These are phyloP conservation scores for Saitozyma podzolica DNA, from an alignment of 768 basidiomycete species.

Conservation along the genomic window DNA sequence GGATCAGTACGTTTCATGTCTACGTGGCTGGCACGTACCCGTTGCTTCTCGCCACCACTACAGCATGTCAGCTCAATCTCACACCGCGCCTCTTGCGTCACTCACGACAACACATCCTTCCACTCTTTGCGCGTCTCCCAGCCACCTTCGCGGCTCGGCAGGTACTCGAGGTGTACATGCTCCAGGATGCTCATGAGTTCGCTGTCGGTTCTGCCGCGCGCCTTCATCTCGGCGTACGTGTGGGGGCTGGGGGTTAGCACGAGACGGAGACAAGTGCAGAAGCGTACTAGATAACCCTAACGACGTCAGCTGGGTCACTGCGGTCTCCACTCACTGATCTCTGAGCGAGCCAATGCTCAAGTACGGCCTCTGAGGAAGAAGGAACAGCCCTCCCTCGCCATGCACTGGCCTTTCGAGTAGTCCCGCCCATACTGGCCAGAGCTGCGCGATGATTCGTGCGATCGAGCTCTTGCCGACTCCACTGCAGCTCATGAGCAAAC, in stretches of 20 bases:
- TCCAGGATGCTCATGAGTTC: slow-evolving; percentile 77
- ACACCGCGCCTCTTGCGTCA: background rate
- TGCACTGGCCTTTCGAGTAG: slow-evolving; percentile 58
- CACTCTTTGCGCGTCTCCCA: slow-evolving; percentile 89
- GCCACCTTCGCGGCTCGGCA: slow-evolving; percentile 84
- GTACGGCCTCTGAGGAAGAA: slow-evolving; percentile 90
- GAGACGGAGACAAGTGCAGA: background rate
- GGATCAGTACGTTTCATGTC: slow-evolving; percentile 1
- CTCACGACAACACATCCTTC: slow-evolving; percentile 73
- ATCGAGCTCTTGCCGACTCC: slow-evolving; percentile 90
- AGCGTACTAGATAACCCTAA: slow-evolving; percentile 68
- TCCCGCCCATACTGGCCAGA: slow-evolving; percentile 68
- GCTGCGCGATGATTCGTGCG: slow-evolving; percentile 80
- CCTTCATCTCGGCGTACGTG: slow-evolving; percentile 70
- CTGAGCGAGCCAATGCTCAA: slow-evolving; percentile 83
- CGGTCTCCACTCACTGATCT: slow-evolving; percentile 64
- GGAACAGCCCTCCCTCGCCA: slow-evolving; percentile 62
- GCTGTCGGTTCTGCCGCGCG: slow-evolving; percentile 62
- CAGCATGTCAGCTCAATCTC: slow-evolving; percentile 4
- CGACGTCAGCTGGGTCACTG: slow-evolving; percentile 5
- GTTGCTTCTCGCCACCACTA: slow-evolving; percentile 95
- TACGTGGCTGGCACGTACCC: slow-evolving; percentile 57
- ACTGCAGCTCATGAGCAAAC: slow-evolving; percentile 54
- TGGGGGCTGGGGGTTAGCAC: slow-evolving; percentile 60
- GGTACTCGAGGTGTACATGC: slow-evolving; percentile 77